Conservation (phyloP, 2,329 filamentous ascomycete genomes). For the Pseudocercospora cruenta region DNA sequence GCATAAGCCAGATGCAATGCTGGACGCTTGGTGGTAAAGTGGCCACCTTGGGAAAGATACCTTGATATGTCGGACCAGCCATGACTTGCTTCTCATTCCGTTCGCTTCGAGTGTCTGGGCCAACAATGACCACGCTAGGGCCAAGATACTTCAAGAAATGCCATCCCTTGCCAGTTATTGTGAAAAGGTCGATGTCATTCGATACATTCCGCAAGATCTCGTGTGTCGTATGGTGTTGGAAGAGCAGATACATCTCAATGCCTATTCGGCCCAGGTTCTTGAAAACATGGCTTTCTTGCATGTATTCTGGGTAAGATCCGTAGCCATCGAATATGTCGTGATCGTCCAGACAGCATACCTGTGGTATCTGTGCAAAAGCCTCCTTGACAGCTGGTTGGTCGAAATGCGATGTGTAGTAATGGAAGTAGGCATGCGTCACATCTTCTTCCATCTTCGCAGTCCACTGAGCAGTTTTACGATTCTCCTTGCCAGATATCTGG, state of each 20-base stretch:
- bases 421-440: constrained; percentile 93
- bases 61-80: constrained; percentile 95
- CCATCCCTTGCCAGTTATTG: constrained; percentile 95
- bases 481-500: constrained; percentile 87
- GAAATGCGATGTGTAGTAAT: constrained; percentile 98
- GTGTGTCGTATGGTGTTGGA: constrained; percentile 95
- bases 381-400: constrained; percentile 94
- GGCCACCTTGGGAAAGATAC: constrained; percentile 92
- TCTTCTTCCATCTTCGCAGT: constrained; percentile 95
- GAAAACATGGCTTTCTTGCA: constrained; percentile 97
- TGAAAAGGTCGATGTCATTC: constrained; percentile 90
- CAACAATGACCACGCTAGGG: constrained; percentile 85
- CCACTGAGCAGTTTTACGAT: constrained; percentile 87
- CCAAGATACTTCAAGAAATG: constrained; percentile 98
- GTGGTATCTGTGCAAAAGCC: constrained; percentile 95
- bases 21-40: constrained; percentile 89
- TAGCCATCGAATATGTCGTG: constrained; percentile 99
- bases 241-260: constrained; percentile 96
- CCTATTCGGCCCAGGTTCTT: constrained; percentile 96
- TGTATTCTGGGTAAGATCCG: constrained; percentile 95
- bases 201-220: constrained; percentile 89
- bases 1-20: constrained; percentile 95
- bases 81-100: constrained; percentile 88
- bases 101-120: constrained; percentile 89
- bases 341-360: constrained; percentile 89